Conservation (phyloP, 371 early-diverging fungal genomes). For the Actinomortierella ambigua region DNA sequence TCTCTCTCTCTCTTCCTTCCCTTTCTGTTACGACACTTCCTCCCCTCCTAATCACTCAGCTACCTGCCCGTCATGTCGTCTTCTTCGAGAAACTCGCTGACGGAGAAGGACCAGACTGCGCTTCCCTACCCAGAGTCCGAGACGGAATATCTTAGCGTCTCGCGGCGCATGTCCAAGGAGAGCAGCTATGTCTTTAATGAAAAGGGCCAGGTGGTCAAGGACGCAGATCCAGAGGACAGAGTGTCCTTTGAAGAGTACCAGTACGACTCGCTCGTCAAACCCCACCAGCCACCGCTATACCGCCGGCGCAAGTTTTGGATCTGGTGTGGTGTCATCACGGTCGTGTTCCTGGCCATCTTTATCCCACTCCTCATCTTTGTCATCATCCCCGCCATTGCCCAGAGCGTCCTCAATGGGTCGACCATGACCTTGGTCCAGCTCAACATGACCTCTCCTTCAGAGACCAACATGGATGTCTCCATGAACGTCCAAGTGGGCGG, state of each 20-base stretch:
- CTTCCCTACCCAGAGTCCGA: slow-evolving; percentile 23
- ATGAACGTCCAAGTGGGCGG: slow-evolving; percentile 25
- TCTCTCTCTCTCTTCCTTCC: background rate
- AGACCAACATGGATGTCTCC: slow-evolving; percentile 17
- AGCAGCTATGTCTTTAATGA: background rate
- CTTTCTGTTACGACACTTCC: slow-evolving; percentile 5
- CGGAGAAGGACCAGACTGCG: background rate
- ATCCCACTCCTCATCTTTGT: slow-evolving; percentile 55
- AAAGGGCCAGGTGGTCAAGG: background rate
- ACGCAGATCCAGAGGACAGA: slow-evolving; percentile 4
- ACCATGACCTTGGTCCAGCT: slow-evolving; percentile 49
- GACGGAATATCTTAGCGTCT: slow-evolving; percentile 26
- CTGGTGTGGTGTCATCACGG: slow-evolving; percentile 51
- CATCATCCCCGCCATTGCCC: slow-evolving; percentile 63
- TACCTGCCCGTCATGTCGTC: slow-evolving; percentile 14
- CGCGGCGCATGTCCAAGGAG: background rate
- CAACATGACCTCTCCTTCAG: slow-evolving; percentile 55
- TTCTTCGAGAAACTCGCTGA: slow-evolving; percentile 18
- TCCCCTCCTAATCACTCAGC: slow-evolving; percentile 6
- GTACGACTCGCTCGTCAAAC: slow-evolving; percentile 14
- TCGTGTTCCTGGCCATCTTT: slow-evolving; percentile 55
- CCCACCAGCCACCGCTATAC: slow-evolving; percentile 48
- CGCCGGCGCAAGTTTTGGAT: slow-evolving; percentile 58
- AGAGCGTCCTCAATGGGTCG: slow-evolving; percentile 52
- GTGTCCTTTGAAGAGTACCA: slow-evolving; percentile 28